Conservation (phyloP, 2,329 filamentous ascomycete genomes). For the Alternaria postmessia region DNA sequence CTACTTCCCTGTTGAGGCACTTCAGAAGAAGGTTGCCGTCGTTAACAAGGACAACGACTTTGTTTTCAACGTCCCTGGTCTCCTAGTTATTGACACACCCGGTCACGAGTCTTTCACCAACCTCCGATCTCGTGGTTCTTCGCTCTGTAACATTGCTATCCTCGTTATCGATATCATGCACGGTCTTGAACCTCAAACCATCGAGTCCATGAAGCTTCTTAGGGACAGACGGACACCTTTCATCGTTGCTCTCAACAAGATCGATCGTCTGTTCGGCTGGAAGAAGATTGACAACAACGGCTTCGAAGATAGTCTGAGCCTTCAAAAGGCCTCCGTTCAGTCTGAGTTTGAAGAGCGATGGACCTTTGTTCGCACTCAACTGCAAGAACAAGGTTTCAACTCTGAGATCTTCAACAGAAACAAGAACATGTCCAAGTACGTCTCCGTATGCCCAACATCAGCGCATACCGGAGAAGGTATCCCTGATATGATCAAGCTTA, state of each 20-base stretch:
- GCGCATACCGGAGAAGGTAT: slow-evolving; percentile 99
- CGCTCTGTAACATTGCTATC: slow-evolving; percentile 98
- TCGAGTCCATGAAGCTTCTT: slow-evolving; percentile 95
- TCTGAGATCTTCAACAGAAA: slow-evolving; percentile 97
- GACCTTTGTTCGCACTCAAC: slow-evolving; percentile 89
- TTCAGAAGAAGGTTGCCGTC: slow-evolving; percentile 89
- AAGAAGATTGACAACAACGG: slow-evolving; percentile 99
- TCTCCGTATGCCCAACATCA: slow-evolving; percentile 96
- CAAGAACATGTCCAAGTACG: slow-evolving; percentile 92
- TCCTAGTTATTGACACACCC: slow-evolving; percentile 96
- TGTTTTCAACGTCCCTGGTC: slow-evolving; percentile 96
- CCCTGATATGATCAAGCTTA: slow-evolving; percentile 96
- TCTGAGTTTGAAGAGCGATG: slow-evolving; percentile 93
- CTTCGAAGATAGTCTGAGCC: slow-evolving; percentile 87
- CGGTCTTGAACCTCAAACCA: slow-evolving; percentile 94
- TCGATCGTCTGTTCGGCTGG: slow-evolving; percentile 99
- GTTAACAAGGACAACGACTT: slow-evolving; percentile 91
- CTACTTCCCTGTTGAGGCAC: slow-evolving; percentile 95
- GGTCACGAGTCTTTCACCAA: slow-evolving; percentile 99
- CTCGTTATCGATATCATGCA: slow-evolving; percentile 99
- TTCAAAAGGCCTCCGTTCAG: slow-evolving; percentile 92
- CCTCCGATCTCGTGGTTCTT: slow-evolving; percentile 93
- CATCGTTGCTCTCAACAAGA: slow-evolving; percentile 99
- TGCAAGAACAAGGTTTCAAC: slow-evolving; percentile 97
- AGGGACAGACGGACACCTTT: slow-evolving; percentile 95